phyloP scores from a whole-genome alignment of 2,329 filamentous ascomycete genomes.

The Geosmithia morbida region DNA sequence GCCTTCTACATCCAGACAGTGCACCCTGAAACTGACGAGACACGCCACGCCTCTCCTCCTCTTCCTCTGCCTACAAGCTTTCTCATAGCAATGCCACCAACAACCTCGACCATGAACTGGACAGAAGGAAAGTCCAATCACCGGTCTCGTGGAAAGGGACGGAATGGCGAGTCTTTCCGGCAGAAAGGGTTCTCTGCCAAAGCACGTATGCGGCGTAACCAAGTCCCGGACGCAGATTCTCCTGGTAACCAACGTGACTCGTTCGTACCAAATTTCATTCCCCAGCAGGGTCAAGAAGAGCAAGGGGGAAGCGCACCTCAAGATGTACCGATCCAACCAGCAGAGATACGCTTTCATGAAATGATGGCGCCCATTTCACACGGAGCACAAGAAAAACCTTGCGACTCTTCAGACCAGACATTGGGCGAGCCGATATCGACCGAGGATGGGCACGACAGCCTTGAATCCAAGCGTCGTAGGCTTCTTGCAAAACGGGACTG shows the following conservation, averaged over 20 bases:
- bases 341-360: background rate
- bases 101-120: constrained; percentile 22
- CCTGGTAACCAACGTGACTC: background rate
- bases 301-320: background rate
- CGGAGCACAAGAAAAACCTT: background rate
- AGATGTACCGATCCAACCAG: background rate
- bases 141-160: constrained; percentile 17
- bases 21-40: no score
- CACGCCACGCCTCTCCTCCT: no score
- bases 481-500: constrained; percentile 14
- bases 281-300: background rate
- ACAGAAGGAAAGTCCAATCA: constrained; percentile 22
- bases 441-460: background rate
- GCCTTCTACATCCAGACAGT: no score
- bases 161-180: constrained; percentile 15
- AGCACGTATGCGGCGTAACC: constrained; percentile 11
- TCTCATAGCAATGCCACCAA: no score
- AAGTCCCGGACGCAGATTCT: background rate
- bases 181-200: constrained; percentile 24
- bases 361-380: background rate
- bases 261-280: constrained; percentile 14
- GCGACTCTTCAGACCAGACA: no score
- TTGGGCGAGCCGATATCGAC: background rate
- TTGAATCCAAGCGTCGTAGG: constrained; percentile 10
- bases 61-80: no score